A percentile compares a stretch with the other conserved stretches of the same genome.
phyloP scores from a whole-genome alignment of 805 yeast species.

The Nakazawaea holstii region DNA sequence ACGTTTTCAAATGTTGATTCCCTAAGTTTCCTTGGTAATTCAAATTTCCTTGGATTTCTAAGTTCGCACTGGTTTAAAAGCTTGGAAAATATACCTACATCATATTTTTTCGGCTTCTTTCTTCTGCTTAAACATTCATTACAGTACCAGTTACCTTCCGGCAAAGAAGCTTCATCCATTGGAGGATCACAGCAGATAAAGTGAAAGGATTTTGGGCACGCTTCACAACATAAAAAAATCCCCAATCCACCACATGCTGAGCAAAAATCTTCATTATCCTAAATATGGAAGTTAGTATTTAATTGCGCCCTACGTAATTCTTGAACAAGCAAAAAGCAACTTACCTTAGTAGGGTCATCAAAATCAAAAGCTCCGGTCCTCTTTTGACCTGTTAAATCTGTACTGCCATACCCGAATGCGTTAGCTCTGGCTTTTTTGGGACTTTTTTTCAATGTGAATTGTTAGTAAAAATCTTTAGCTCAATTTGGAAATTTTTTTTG shows the following conservation, averaged over 20 bases:
- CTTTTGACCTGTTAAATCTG: slow-evolving; percentile 26
- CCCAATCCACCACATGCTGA: slow-evolving; percentile 90
- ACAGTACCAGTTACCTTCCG: slow-evolving; percentile 91
- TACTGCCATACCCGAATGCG: slow-evolving; percentile 37
- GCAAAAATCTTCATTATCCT: slow-evolving; percentile 80
- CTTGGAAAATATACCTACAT: slow-evolving; percentile 47
- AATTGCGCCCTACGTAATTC: no score
- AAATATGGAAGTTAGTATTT: background rate
- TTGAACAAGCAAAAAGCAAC: background rate
- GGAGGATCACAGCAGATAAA: slow-evolving; percentile 92
- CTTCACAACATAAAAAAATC: slow-evolving; percentile 85
- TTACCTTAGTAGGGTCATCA: slow-evolving; percentile 27
- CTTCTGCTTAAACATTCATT: slow-evolving; percentile 57
- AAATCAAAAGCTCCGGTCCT: slow-evolving; percentile 23
- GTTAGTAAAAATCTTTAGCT: background rate
- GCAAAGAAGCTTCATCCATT: slow-evolving; percentile 61
- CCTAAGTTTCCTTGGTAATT: slow-evolving; percentile 62
- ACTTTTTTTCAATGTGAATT: background rate
- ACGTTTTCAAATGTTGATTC: slow-evolving; percentile 72
- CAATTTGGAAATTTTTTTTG: no score
- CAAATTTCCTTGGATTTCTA: slow-evolving; percentile 61
- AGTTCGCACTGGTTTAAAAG: slow-evolving; percentile 53
- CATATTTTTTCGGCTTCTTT: slow-evolving; percentile 12
- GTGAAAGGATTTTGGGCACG: slow-evolving; percentile 90
- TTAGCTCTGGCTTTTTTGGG: slow-evolving; percentile 20